A percentile compares a stretch with the other conserved stretches of the same genome.
Conservation (phyloP, 305 asterid genomes). For the Stenogyne calaminthoides region DNA sequence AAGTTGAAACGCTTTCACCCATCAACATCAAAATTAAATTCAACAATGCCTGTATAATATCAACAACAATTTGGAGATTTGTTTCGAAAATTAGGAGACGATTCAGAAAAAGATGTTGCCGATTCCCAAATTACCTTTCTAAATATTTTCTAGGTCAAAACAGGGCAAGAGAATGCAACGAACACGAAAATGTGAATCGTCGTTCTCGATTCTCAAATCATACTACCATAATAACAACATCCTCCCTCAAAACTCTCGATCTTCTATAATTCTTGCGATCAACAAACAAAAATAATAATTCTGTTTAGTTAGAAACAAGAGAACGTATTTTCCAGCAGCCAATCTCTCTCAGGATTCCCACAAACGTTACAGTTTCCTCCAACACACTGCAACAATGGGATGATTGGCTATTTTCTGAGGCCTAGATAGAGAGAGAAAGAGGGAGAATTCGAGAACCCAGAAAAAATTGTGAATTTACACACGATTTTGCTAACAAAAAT, state of each 20-base stretch:
- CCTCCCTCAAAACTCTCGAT: slow-evolving; percentile 22
- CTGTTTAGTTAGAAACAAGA: background rate
- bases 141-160: slow-evolving; percentile 18
- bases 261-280: background rate
- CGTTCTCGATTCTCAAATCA: slow-evolving; percentile 13
- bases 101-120: background rate
- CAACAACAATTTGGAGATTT: background rate
- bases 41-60: background rate
- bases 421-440: background rate
- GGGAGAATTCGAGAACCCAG: background rate
- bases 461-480: background rate
- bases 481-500: background rate
- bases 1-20: too few species aligned
- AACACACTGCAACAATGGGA: slow-evolving; percentile 34
- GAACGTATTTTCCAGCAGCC: slow-evolving; percentile 15
- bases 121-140: slow-evolving; percentile 35
- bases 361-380: slow-evolving; percentile 23
- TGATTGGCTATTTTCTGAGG: slow-evolving; percentile 27
- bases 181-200: background rate
- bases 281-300: background rate
- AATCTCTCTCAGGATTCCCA: slow-evolving; percentile 32
- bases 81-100: background rate
- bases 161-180: background rate
- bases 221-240: background rate
- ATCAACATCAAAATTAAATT: background rate